Evolutionary conservation across 208 protist species (phyloP).

Genomic region (Trypanosoma rangeli): DNA sequence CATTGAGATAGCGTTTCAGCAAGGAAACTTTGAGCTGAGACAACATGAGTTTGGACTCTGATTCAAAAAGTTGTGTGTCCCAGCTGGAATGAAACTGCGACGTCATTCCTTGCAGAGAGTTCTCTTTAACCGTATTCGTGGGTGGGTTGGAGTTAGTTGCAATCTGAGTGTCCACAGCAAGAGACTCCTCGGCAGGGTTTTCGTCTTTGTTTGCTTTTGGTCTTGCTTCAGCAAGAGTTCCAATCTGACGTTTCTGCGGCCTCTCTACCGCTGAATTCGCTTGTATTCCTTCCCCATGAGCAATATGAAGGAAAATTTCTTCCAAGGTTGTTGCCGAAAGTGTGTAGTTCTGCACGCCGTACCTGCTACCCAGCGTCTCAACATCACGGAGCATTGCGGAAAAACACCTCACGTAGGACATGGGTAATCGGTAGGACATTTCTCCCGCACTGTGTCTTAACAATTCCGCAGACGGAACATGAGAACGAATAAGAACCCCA

Average conservation of each 20-base stretch:
- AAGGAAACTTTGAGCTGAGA: conserved; percentile 63
- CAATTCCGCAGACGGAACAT: conserved; percentile 38
- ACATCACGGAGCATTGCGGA: conserved; percentile 41
- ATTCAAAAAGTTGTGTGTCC: conserved; percentile 33
- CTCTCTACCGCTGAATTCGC: neutral
- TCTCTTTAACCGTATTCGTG: neutral
- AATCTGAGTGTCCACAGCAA: no score
- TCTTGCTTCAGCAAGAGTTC: neutral
- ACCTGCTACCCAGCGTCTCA: conserved; percentile 20
- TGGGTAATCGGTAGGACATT: conserved; percentile 54
- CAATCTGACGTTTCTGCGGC: neutral
- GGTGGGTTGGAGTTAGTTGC: neutral
- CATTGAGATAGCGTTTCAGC: conserved; percentile 55
- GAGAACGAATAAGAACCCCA: conserved; percentile 22
- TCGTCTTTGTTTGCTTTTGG: neutral
- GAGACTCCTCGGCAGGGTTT: neutral
- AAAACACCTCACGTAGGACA: conserved; percentile 39
- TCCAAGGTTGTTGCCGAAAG: conserved; percentile 74
- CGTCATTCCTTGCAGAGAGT: neutral
- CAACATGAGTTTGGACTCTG: conserved; percentile 21
- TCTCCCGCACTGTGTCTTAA: conserved; percentile 40
- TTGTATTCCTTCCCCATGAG: conserved; percentile 34
- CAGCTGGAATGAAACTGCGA: conserved; percentile 29
- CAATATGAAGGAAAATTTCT: conserved; percentile 71
- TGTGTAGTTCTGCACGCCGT: conserved; percentile 48